Percentiles rank a stretch among this genome's conserved stretches.
These are phyloP conservation scores for Citrus reticulata DNA, from an alignment of 345 rosid species.

Conservation along the genomic window DNA sequence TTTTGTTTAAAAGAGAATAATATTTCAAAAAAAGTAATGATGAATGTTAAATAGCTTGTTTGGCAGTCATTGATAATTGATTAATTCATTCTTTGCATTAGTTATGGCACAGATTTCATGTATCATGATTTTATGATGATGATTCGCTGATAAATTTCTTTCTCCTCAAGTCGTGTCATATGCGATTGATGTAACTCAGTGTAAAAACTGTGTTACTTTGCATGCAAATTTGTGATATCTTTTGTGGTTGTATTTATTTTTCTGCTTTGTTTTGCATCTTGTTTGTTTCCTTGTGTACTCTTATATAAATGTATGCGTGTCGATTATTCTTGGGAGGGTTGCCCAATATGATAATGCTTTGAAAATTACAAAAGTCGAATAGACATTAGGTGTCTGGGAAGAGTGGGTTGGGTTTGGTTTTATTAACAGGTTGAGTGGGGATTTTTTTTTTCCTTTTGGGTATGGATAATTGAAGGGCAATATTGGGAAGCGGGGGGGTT, in stretches of 20 bases:
- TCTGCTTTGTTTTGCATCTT: not conserved
- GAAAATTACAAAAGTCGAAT: slow-evolving; percentile 16
- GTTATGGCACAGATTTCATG: not conserved
- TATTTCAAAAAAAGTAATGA: not conserved
- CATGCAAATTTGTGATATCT: not conserved
- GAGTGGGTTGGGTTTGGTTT: slow-evolving; percentile 75
- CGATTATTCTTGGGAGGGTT: slow-evolving; percentile 14
- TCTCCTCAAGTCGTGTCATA: not conserved
- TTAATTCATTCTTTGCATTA: not conserved
- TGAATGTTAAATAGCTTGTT: not conserved
- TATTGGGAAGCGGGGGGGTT: slow-evolving; percentile 98
- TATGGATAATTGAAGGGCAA: slow-evolving; percentile 86
- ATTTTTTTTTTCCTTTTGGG: slow-evolving; percentile 54
- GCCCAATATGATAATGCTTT: slow-evolving; percentile 14
- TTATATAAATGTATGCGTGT: not conserved
- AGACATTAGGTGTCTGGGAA: slow-evolving; percentile 35
- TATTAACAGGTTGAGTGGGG: slow-evolving; percentile 97
- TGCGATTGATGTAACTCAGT: not conserved
- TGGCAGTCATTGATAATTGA: not conserved
- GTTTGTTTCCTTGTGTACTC: not conserved
- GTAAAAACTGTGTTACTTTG: not conserved
- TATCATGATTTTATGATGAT: not conserved
- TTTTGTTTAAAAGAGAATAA: too few relatives aligned
- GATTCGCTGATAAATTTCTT: not conserved
- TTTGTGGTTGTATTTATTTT: not conserved